Evolutionary conservation across 202 grass and related monocot species (phyloP).

Genomic region (Musa balbisiana): DNA sequence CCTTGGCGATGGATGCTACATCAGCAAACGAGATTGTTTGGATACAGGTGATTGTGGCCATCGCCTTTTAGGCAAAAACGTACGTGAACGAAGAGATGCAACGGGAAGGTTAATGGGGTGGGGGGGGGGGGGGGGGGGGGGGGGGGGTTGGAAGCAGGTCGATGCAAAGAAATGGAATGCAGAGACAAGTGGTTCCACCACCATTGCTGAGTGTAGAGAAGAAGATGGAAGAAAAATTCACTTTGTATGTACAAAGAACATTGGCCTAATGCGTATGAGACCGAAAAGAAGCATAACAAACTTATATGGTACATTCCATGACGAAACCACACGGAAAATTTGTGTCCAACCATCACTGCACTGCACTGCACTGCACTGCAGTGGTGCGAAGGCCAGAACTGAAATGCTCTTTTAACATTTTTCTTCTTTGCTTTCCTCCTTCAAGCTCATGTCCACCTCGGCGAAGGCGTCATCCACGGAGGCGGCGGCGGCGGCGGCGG

Average conservation of each 20-base stretch:
- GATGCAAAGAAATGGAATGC: neutral
- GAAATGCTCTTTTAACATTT: neutral
- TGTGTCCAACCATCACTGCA: neutral
- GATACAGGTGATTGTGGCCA: too few species aligned
- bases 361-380: too few species aligned
- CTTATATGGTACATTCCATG: neutral
- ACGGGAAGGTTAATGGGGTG: too few species aligned
- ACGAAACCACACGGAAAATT: slow-evolving; percentile 7
- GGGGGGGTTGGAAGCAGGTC: neutral
- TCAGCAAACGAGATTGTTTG: too few species aligned
- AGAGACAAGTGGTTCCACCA: neutral
- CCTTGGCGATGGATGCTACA: too few species aligned
- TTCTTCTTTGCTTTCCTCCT: slow-evolving; percentile 18
- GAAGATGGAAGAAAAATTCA: slow-evolving; percentile 1
- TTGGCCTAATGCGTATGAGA: neutral
- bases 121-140: too few species aligned
- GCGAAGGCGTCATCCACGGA: neutral
- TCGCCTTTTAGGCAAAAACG: too few species aligned
- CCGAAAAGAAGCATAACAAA: neutral
- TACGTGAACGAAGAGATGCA: too few species aligned
- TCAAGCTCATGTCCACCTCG: slow-evolving; percentile 19
- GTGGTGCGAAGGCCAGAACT: neutral
- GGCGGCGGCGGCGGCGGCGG: neutral
- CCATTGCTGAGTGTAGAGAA: neutral
- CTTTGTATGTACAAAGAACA: slow-evolving; percentile 13